Base-by-base conservation (phyloP, 2,329 filamentous ascomycete genomes). In the Aspergillus clavatus region DNA sequence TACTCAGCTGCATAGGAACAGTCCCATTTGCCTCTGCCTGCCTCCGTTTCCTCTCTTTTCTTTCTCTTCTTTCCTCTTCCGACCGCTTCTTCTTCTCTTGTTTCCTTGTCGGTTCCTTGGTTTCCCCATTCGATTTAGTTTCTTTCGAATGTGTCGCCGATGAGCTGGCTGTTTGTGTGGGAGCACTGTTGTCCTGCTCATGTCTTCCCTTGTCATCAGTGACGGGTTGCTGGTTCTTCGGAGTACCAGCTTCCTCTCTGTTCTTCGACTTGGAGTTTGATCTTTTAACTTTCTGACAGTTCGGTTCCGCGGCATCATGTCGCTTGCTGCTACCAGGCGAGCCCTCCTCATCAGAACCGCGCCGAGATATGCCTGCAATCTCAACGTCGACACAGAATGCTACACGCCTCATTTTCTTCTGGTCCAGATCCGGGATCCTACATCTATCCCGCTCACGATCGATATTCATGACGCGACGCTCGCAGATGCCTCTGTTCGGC, bases 381-480 rank as follows among this genome's bases (percentile, higher is more conserved):
- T 98, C 93, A 4, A 98, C 90, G 61, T 98, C 93, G 2, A 98
- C 93, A 57, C 88, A 95, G 61, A 98, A 98, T 0, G 91, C 87
- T 0, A 98, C 93, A 42, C 89, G 82, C 43, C 89, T 81, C 48
- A 98, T 69, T 64, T 93, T 95, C 39, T 81, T 80, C 58, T 84
- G 81, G 54, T 89, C 83, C 38, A 98, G 74, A 54, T 95, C 90
- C 4, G 80, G 73, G 23, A 97, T 81, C 19, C 81, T 77, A 64
- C 89, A 95, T 52, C 93, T 76, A 60, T 91, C 83, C 33, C 93
- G 81, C 54, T 84, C 78, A 7, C 73, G 81, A 62, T 97, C 89
- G 36, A 96, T 77, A 60, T 98, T 98, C 72, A 97, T 73, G 6
- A 95, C 77, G 53, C 76, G 82, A 39, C 93, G 80, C 57, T 90